A percentile compares a stretch with the other conserved stretches of the same genome.
These are phyloP conservation scores for Prunus armeniaca DNA, from an alignment of 306 rosid species.

Conservation along the genomic window DNA sequence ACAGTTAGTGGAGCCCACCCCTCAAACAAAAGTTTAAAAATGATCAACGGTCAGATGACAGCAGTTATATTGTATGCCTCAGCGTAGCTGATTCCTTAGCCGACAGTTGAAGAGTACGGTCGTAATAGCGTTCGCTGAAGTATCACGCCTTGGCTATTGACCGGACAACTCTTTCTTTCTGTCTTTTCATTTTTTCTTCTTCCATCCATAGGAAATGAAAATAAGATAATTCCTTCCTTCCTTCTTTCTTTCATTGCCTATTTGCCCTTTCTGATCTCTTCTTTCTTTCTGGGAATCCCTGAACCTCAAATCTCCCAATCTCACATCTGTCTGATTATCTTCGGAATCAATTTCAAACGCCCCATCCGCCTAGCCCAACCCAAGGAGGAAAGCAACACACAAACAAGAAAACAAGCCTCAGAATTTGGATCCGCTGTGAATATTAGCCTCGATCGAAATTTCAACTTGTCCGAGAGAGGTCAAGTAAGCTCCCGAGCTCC, in stretches of 20 bases:
- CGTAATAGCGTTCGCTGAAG: constrained; percentile 4
- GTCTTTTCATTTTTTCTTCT: background rate
- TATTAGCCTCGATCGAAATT: background rate
- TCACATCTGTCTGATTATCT: background rate
- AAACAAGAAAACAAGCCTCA: background rate
- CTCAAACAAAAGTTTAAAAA: background rate
- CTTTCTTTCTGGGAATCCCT: too few species aligned
- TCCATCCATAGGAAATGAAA: background rate
- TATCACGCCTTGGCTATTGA: constrained; percentile 12
- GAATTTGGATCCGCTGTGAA: constrained; percentile 2
- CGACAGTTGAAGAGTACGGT: constrained; percentile 14
- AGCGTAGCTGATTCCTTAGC: background rate
- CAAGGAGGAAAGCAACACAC: background rate
- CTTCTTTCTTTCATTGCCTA: too few species aligned
- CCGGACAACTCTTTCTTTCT: constrained; percentile 9
- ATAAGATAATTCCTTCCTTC: too few species aligned
- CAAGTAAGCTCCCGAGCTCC: background rate
- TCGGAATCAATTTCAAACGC: background rate
- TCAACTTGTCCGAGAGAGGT: background rate
- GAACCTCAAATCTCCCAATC: too few species aligned
- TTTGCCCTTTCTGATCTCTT: too few species aligned
- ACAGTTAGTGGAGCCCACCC: background rate
- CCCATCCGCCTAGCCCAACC: background rate
- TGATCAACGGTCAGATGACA: background rate
- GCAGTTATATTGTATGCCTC: background rate